Evolutionary conservation across 257 asterid genomes (phyloP).

Genomic region (Nicotiana noctiflora): DNA sequence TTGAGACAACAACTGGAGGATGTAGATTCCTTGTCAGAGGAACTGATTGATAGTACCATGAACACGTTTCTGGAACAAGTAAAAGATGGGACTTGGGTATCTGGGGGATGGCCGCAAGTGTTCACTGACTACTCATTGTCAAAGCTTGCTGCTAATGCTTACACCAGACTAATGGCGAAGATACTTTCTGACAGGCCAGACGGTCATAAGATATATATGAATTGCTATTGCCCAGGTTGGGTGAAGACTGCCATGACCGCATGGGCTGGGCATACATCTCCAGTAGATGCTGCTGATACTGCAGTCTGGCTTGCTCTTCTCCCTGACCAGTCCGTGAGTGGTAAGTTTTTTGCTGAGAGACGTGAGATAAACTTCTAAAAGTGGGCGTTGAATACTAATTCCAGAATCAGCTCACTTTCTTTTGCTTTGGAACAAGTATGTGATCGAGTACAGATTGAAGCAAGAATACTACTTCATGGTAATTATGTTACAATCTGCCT

Average conservation of each 20-base stretch:
- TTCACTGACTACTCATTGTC: conserved; percentile 87
- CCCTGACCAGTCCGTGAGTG: conserved; percentile 45
- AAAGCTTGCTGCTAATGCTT: conserved; percentile 64
- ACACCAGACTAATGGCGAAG: conserved; percentile 57
- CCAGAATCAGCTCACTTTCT: background rate
- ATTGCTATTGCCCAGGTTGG: conserved; percentile 94
- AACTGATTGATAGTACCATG: conserved; percentile 51
- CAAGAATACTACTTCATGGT: background rate
- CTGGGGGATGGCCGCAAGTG: conserved; percentile 83
- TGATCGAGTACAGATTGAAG: background rate
- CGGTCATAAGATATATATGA: conserved; percentile 58
- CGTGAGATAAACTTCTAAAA: conserved; percentile 70
- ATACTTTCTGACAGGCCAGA: conserved; percentile 40
- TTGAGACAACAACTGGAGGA: conserved; percentile 65
- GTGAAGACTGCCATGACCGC: conserved; percentile 94
- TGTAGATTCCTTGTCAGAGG: conserved; percentile 52
- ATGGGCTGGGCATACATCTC: conserved; percentile 78
- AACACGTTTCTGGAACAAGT: conserved; percentile 51
- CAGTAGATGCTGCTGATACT: conserved; percentile 92
- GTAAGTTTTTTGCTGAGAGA: conserved; percentile 82
- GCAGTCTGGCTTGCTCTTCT: conserved; percentile 89
- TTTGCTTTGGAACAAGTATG: background rate
- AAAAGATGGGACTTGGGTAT: conserved; percentile 66
- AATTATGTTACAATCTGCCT: background rate
- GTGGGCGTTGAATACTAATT: background rate